A percentile compares a stretch with the other conserved stretches of the same genome.
Conservation (phyloP, 805 yeast species). For the Jamesozyma piceae region DNA sequence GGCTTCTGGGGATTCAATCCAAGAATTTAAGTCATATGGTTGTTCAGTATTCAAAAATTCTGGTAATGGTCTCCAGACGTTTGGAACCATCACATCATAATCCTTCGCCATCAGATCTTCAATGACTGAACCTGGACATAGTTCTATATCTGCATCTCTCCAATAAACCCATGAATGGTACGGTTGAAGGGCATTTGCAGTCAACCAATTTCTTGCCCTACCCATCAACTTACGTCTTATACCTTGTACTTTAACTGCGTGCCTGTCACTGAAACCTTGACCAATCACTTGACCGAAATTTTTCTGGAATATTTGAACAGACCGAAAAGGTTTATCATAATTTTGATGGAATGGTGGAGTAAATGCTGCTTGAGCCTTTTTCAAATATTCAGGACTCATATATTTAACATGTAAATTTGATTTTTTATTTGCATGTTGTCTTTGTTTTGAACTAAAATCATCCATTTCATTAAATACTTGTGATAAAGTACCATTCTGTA, state of each 20-base stretch:
- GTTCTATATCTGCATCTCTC: conserved; percentile 81
- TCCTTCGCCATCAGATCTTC: conserved; percentile 62
- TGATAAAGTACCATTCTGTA: conserved; percentile 63
- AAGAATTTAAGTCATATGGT: conserved; percentile 91
- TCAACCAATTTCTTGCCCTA: conserved; percentile 76
- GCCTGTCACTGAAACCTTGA: conserved; percentile 76
- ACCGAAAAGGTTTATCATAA: conserved; percentile 62
- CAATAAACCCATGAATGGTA: conserved; percentile 88
- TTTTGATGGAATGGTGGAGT: conserved; percentile 56
- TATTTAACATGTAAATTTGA: conserved; percentile 56
- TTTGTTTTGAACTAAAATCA: conserved; percentile 32
- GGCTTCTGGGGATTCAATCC: conserved; percentile 85
- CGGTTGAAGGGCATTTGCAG: conserved; percentile 64
- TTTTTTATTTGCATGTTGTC: conserved; percentile 48
- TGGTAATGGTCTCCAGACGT: conserved; percentile 97
- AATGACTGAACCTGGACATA: conserved; percentile 69
- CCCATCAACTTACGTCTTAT: conserved; percentile 79
- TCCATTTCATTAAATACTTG: conserved; percentile 28
- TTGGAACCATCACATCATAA: conserved; percentile 69
- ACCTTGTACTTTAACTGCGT: conserved; percentile 79
- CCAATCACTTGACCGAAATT: conserved; percentile 81
- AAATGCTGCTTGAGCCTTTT: conserved; percentile 49
- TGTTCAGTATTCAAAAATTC: conserved; percentile 74
- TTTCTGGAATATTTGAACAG: conserved; percentile 69
- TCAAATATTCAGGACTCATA: conserved; percentile 58